These are phyloP conservation scores for Volvox reticuliferus DNA, from an alignment of 139 green algal genomes.

Conservation along the genomic window DNA sequence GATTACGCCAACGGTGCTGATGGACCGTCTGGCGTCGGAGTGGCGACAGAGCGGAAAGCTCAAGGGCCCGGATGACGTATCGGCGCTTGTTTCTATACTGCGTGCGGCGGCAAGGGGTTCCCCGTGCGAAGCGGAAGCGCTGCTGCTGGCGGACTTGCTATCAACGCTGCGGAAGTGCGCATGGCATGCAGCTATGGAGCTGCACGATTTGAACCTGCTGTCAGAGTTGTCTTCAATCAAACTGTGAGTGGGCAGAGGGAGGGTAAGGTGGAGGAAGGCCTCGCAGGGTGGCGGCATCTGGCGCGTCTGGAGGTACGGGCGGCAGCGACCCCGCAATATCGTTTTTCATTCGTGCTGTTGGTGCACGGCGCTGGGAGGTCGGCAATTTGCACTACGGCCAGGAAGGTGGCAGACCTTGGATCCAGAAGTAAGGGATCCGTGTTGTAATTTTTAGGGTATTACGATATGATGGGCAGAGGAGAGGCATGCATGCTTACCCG, in stretches of 20 bases:
- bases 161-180: constrained; percentile 1
- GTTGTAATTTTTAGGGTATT: too few species aligned
- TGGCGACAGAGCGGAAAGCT: neutral
- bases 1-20: neutral
- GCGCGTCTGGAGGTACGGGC: too few species aligned
- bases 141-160: neutral
- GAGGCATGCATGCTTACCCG: too few species aligned
- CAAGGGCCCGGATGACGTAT: neutral
- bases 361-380: too few species aligned
- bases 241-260: constrained; percentile 6
- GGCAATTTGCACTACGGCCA: too few species aligned
- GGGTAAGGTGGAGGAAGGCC: neutral
- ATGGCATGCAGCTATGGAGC: constrained; percentile 2
- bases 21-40: neutral
- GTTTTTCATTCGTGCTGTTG: too few species aligned
- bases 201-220: neutral
- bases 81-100: neutral
- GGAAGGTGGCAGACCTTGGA: too few species aligned
- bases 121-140: neutral
- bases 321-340: too few species aligned
- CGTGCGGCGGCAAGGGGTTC: neutral
- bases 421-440: too few species aligned
- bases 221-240: neutral
- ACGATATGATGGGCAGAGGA: too few species aligned
- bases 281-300: too few species aligned